Base-by-base conservation (phyloP, 78 protist genomes). In the Anaeramoeba flamelloides region DNA sequence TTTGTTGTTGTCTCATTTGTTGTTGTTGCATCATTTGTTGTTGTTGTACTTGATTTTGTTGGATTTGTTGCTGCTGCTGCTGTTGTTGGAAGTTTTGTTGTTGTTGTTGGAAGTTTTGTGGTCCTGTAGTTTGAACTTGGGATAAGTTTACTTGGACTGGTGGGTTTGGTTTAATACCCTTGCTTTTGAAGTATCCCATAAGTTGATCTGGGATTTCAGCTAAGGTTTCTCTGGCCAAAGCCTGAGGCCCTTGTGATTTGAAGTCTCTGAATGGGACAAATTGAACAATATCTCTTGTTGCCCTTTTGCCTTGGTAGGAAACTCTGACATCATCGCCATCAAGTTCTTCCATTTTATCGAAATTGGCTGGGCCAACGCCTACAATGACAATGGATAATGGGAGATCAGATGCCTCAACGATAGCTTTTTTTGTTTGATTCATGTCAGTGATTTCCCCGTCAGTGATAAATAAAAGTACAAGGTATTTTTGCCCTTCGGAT, bases 311-410 rank as follows among this genome's bases (percentile, higher is more conserved):
- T 79, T 2, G 38, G 8, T 17, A 41, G n/a, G n/a, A n/a, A 12
- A 69, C 40, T 32, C 40, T 36, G 22, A 77, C 32, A 1, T 36
- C 32, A 39, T 85, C 81, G 40, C 77, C 53, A 34, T 84, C 86
- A 17, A 85, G 38, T 1, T 75, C 37, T 3, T 33, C 34, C 80
- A 85, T 76, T 40, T 85, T 2, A 37, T 39, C 26, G 32, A 85
- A 82, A 2, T 77, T 53, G 3, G 2, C 80, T 8, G 77, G 85
- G 32, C 87, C 87, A 38, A 85, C 1, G 36, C 87, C 87, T 2
- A 79, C 79, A 30, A 85, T 75, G 64, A 85, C 32, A 39, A 85
- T 77, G 3, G 87, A 85, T 38, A 85, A 36, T 36, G 87, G 86
- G 8, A 34, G 37, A 65, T 84, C 77, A 2, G 87, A 79, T 2